A percentile compares a stretch with the other conserved stretches of the same genome.
Conservation (phyloP, 495 filamentous ascomycete genomes). For the Bathelium albidoporum region DNA sequence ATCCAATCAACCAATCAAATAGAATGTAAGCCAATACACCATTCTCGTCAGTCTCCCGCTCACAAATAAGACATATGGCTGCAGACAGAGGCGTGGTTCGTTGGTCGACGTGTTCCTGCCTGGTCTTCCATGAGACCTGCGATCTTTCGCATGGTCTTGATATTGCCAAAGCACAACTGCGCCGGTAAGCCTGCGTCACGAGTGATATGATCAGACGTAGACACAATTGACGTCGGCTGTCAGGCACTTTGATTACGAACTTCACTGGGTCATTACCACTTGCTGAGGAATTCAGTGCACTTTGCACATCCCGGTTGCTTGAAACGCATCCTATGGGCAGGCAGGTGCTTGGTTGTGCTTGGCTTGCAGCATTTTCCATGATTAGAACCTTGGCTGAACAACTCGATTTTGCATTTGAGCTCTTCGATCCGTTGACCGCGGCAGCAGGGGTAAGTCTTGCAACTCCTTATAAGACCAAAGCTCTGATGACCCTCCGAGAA, state of each 20-base stretch:
- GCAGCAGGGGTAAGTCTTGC: neutral
- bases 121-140: slow-evolving; percentile 10
- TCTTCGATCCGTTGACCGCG: slow-evolving; percentile 9
- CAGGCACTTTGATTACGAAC: neutral
- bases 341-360: slow-evolving; percentile 10
- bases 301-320: neutral
- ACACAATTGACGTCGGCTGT: neutral
- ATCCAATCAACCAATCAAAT: slow-evolving; percentile 1
- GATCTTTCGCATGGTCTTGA: neutral
- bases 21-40: neutral
- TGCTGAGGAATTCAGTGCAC: neutral
- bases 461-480: neutral
- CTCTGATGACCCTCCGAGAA: neutral
- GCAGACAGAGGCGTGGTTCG: slow-evolving; percentile 11
- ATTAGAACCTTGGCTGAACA: slow-evolving; percentile 12
- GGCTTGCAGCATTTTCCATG: slow-evolving; percentile 11
- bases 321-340: slow-evolving; percentile 9
- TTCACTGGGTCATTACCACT: neutral
- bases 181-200: neutral
- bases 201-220: neutral
- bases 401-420: slow-evolving; percentile 13
- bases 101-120: slow-evolving; percentile 6
- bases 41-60: neutral
- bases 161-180: neutral
- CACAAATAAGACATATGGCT: slow-evolving; percentile 9